These are phyloP conservation scores for Trichophyton mentagrophytes DNA, from an alignment of 2,329 filamentous ascomycete species.

Conservation along the genomic window DNA sequence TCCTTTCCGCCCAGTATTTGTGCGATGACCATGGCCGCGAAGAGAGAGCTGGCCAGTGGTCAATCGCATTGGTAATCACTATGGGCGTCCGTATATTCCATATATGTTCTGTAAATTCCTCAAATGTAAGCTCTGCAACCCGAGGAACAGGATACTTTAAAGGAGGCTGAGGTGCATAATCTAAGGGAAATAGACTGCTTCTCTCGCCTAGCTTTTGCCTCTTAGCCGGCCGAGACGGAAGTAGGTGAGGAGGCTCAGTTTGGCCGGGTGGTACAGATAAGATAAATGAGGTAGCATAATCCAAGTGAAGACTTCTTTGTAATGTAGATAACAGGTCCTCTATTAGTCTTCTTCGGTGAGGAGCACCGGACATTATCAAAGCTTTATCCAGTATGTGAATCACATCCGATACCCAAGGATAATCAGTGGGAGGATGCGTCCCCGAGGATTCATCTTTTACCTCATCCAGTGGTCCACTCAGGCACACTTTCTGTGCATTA, in stretches of 20 bases:
- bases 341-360: conserved; percentile 38
- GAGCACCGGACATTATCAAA: conserved; percentile 60
- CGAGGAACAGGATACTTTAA: conserved; percentile 29
- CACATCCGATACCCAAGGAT: conserved; percentile 42
- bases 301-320: conserved; percentile 14
- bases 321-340: conserved; percentile 26
- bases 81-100: conserved; percentile 43
- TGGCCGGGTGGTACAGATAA: background rate
- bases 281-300: conserved; percentile 7
- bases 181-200: conserved; percentile 22
- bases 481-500: background rate
- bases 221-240: background rate
- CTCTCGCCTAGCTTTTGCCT: conserved; percentile 2
- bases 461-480: background rate
- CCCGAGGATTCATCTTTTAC: background rate
- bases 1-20: conserved; percentile 59
- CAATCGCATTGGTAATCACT: conserved; percentile 53
- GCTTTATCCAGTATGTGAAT: conserved; percentile 61
- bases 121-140: conserved; percentile 40
- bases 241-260: background rate
- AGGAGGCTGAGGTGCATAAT: conserved; percentile 22
- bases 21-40: conserved; percentile 58
- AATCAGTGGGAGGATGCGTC: background rate
- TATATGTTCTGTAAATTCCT: conserved; percentile 51
- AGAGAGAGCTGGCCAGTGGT: conserved; percentile 65